These are phyloP conservation scores for Plantago rigida DNA, from an alignment of 305 asterid genomes.

Conservation along the genomic window DNA sequence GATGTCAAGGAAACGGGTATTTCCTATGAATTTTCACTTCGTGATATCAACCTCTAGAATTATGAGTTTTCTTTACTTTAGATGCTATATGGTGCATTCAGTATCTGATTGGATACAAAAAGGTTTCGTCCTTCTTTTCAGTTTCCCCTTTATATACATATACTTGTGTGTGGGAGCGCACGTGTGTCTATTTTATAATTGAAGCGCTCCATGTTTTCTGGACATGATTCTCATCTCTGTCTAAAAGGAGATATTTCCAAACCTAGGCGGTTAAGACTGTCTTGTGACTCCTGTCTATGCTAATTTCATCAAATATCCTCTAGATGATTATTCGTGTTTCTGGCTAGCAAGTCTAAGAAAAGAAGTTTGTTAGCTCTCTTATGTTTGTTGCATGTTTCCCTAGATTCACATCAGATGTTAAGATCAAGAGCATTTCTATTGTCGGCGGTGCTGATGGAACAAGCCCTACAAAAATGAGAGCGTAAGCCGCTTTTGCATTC, in stretches of 20 bases:
- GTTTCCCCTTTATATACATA: too few relatives aligned
- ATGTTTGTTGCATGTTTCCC: constrained; percentile 19
- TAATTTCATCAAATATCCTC: constrained; percentile 8
- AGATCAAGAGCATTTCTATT: constrained; percentile 84
- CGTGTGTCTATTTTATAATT: too few relatives aligned
- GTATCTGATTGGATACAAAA: constrained; percentile 1
- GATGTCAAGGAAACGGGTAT: too few relatives aligned
- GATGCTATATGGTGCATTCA: not conserved
- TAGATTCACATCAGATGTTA: constrained; percentile 94
- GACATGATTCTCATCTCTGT: constrained; percentile 3
- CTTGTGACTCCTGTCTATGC: not conserved
- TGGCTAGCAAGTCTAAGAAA: constrained; percentile 17
- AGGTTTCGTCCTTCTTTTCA: too few relatives aligned
- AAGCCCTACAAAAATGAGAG: constrained; percentile 94
- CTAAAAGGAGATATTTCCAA: constrained; percentile 5
- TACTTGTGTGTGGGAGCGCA: too few relatives aligned
- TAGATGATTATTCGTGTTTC: constrained; percentile 12
- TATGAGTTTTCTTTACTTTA: not conserved
- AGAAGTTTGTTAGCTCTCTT: constrained; percentile 10
- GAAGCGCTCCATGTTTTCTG: constrained; percentile 1
- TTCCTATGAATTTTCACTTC: too few relatives aligned
- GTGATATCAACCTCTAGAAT: constrained; percentile 3
- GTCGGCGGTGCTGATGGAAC: constrained; percentile 95
- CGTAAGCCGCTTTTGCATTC: constrained; percentile 43
- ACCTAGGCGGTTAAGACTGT: not conserved